Percentiles rank a stretch among this genome's conserved stretches.
These are phyloP conservation scores for Leucosporidium scottii DNA, from an alignment of 768 basidiomycete genomes.

Conservation along the genomic window DNA sequence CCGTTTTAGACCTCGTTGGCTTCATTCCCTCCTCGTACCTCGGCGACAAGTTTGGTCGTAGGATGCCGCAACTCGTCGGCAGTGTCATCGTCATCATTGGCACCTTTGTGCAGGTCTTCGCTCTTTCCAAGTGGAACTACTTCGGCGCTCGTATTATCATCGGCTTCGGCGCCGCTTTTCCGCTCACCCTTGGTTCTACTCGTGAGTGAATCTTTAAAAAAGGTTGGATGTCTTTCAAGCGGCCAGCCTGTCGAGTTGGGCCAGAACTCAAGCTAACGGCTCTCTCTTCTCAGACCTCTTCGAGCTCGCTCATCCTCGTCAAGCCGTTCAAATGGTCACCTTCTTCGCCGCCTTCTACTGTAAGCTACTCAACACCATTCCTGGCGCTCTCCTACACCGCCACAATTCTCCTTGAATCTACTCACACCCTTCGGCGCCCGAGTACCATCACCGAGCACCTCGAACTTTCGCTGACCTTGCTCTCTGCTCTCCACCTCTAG, in stretches of 20 bases:
- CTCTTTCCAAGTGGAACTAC: neutral
- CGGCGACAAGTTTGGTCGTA: neutral
- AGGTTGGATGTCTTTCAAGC: no score
- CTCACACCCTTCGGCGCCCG: neutral
- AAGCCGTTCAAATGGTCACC: slow-evolving; percentile 2
- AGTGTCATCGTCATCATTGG: neutral
- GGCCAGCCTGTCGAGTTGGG: no score
- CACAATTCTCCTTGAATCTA: neutral
- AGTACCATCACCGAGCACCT: neutral
- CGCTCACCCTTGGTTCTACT: neutral
- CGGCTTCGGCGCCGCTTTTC: slow-evolving; percentile 1
- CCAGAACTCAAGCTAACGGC: no score
- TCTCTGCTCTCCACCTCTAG: no score
- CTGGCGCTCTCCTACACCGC: neutral
- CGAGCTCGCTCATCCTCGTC: slow-evolving; percentile 20
- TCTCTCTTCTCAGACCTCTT: slow-evolving; percentile 2
- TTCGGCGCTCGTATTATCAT: slow-evolving; percentile 12
- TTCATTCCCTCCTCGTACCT: slow-evolving; percentile 1
- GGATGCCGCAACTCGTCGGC: neutral
- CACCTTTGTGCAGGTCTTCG: slow-evolving; percentile 1
- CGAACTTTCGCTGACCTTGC: neutral
- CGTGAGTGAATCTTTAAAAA: neutral
- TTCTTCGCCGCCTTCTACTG: slow-evolving; percentile 8
- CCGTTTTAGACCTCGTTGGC: neutral
- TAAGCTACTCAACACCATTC: neutral